Base-by-base conservation (phyloP, 805 yeast genomes). In the Myxozyma mucilagina region DNA sequence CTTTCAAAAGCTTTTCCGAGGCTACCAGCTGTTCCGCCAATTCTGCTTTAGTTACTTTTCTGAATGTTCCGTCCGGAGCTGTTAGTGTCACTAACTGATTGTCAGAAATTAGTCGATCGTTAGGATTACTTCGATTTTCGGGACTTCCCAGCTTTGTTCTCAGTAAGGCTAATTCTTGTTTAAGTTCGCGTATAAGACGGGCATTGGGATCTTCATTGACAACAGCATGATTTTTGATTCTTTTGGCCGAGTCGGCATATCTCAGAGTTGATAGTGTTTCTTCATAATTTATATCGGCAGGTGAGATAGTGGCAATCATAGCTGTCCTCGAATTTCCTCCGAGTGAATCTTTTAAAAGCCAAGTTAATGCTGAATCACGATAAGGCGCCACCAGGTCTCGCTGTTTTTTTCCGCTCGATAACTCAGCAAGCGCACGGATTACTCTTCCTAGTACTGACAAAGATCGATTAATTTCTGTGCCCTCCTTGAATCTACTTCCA, bases 261-360 rank as follows among this genome's bases (percentile, higher is more conserved):
- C 91, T 77, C 59, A 89, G 74, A 0, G 96, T 89, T 44, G 89
- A 87, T 67, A 85, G 72, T 0, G 90, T 85, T 68, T 89, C 96
- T 20, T 88, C 92, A 71, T 83, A 86, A 34, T 55, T 59, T 24
- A 59, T 34, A 42, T 87, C 93, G 16, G 84, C 78, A 0, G 96
- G 96, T 0, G 96, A 85, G 0, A 90, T 79, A 71, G 96, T 90
- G 20, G 94, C 94, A n/a, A 90, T 81, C 87, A 90, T 84, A 1
- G 87, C 86, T 0, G 96, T 91, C 69, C 87, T 88, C n/a, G 94
- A 86, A 69, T 88, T 87, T 0, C 97, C 97, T 1, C 94, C 90
- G 41, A 90, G 75, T 61, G 84, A 84, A 66, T 88, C 93, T 69
- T 85, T 86, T 64, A 89, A 76, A 1, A 89, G 75, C 83, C 92